Conservation (phyloP, 805 yeast genomes). For the Candida ficus region DNA sequence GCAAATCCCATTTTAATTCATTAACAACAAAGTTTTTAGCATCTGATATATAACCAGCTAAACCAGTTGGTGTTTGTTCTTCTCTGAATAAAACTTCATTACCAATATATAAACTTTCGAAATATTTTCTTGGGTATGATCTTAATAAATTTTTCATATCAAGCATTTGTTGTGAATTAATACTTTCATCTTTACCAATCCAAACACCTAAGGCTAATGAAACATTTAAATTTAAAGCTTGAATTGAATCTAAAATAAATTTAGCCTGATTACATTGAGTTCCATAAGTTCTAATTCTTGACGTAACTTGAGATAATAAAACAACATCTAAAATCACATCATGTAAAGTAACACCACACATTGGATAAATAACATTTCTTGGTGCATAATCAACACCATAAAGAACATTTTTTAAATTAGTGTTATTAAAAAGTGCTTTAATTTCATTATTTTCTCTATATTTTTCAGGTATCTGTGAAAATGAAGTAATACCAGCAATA, state of each 20-base stretch:
- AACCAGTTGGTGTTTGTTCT: slow-evolving; percentile 35
- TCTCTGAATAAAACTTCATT: slow-evolving; percentile 56
- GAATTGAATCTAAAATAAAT: slow-evolving; percentile 47
- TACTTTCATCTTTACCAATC: slow-evolving; percentile 43
- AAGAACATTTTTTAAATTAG: slow-evolving; percentile 33
- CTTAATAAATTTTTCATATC: slow-evolving; percentile 38
- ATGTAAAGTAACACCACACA: slow-evolving; percentile 43
- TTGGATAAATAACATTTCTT: slow-evolving; percentile 42
- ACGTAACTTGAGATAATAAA: slow-evolving; percentile 51
- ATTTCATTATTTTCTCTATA: slow-evolving; percentile 34
- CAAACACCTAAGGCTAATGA: slow-evolving; percentile 59
- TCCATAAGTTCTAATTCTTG: slow-evolving; percentile 52
- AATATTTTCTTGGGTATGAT: slow-evolving; percentile 38
- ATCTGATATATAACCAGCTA: slow-evolving; percentile 38
- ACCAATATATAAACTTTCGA: slow-evolving; percentile 54
- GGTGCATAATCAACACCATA: slow-evolving; percentile 63
- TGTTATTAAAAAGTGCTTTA: slow-evolving; percentile 31
- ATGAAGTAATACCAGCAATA: slow-evolving; percentile 22
- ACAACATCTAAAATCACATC: slow-evolving; percentile 55
- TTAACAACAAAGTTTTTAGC: slow-evolving; percentile 34
- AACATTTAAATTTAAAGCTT: slow-evolving; percentile 45
- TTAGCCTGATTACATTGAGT: slow-evolving; percentile 57
- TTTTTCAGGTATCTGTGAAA: slow-evolving; percentile 28
- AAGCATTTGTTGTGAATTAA: slow-evolving; percentile 41
- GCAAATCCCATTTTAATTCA: slow-evolving; percentile 34